phyloP scores from a whole-genome alignment of 306 rosid genomes.

The Sicyos baderoa region DNA sequence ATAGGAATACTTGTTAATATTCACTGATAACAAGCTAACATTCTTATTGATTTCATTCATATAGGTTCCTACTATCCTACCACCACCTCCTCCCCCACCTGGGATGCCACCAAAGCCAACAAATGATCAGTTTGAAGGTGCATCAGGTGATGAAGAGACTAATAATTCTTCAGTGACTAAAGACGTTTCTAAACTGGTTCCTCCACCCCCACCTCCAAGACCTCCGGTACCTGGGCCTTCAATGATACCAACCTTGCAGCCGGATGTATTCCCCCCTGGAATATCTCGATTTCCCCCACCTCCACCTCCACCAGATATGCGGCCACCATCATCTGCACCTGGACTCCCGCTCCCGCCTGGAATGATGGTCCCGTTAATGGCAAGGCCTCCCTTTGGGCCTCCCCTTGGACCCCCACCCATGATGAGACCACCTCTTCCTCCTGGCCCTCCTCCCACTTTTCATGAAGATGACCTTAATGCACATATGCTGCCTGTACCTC shows the following conservation, averaged over 20 bases:
- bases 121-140: slow-evolving; percentile 47
- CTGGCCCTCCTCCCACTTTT: slow-evolving; percentile 93
- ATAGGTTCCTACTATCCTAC: slow-evolving; percentile 55
- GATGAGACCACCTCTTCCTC: slow-evolving; percentile 99
- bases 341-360: slow-evolving; percentile 77
- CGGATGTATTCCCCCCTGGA: slow-evolving; percentile 89
- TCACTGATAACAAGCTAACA: slow-evolving; percentile 17
- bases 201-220: slow-evolving; percentile 78
- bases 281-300: slow-evolving; percentile 72
- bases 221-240: slow-evolving; percentile 58
- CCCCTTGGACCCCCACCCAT: slow-evolving; percentile 96
- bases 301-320: slow-evolving; percentile 88
- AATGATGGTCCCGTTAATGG: slow-evolving; percentile 69
- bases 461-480: slow-evolving; percentile 55
- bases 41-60: slow-evolving; percentile 26
- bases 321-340: slow-evolving; percentile 51
- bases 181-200: slow-evolving; percentile 56
- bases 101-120: slow-evolving; percentile 55
- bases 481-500: slow-evolving; percentile 40
- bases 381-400: slow-evolving; percentile 91
- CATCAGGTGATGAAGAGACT: slow-evolving; percentile 37
- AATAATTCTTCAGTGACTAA: slow-evolving; percentile 39
- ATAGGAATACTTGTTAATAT: slow-evolving; percentile 12
- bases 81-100: slow-evolving; percentile 83
- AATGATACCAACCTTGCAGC: slow-evolving; percentile 46